Conservation (phyloP, 192 early-diverging fungal genomes). For the Phycomyces blakesleeanus region DNA sequence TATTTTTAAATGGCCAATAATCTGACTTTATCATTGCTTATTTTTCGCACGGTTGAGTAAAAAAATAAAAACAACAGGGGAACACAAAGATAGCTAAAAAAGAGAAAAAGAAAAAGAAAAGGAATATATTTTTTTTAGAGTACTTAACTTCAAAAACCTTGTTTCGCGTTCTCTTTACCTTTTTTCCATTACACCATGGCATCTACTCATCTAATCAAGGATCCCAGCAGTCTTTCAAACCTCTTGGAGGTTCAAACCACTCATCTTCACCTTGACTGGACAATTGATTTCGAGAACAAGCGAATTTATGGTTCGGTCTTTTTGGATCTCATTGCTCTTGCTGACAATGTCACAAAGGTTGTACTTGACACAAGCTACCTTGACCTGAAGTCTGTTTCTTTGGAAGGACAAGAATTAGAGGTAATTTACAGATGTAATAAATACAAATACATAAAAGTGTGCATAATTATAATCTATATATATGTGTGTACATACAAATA, state of each 20-base stretch:
- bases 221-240: slow-evolving; percentile 86
- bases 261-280: slow-evolving; percentile 73
- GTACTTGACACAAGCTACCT: slow-evolving; percentile 72
- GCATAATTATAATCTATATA: slow-evolving; percentile 1
- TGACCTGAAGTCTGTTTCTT: slow-evolving; percentile 41
- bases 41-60: no score
- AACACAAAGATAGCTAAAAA: no score
- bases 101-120: background rate
- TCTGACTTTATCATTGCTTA: no score
- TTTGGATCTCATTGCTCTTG: slow-evolving; percentile 54
- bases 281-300: slow-evolving; percentile 72
- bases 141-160: background rate
- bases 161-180: slow-evolving; percentile 1
- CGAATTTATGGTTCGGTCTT: slow-evolving; percentile 62
- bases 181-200: slow-evolving; percentile 1
- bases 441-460: background rate
- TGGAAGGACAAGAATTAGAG: slow-evolving; percentile 9
- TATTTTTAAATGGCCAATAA: no score
- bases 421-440: slow-evolving; percentile 1
- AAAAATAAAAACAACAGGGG: no score
- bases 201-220: slow-evolving; percentile 25
- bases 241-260: slow-evolving; percentile 63
- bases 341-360: slow-evolving; percentile 50
- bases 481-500: no score
- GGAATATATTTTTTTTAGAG: background rate